These are phyloP conservation scores for Trichophyton simii DNA, from an alignment of 2,329 filamentous ascomycete species.

Conservation along the genomic window DNA sequence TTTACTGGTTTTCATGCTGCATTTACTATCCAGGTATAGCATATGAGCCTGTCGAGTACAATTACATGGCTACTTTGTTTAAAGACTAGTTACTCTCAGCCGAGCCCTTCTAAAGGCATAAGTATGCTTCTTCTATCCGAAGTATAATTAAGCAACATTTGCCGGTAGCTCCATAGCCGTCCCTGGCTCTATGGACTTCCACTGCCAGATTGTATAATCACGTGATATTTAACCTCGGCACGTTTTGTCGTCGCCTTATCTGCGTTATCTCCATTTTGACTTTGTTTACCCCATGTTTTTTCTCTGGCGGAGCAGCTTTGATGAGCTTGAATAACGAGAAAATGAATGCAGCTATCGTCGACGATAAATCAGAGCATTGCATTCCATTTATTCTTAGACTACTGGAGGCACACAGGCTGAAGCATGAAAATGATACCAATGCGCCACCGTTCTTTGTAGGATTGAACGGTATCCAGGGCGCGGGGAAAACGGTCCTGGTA, in stretches of 20 bases:
- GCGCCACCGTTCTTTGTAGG: conserved; percentile 67
- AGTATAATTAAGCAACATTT: too few species aligned
- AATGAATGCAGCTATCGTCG: conserved; percentile 40
- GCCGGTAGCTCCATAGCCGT: too few species aligned
- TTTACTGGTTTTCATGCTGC: too few species aligned
- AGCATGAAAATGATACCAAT: conserved; percentile 23
- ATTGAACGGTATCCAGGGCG: conserved; percentile 81
- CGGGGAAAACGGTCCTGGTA: conserved; percentile 81
- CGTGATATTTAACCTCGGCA: background rate
- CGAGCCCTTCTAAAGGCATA: too few species aligned
- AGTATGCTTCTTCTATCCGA: too few species aligned
- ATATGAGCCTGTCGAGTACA: too few species aligned
- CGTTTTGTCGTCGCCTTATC: background rate
- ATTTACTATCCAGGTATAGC: too few species aligned
- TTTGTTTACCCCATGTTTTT: background rate
- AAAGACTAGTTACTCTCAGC: too few species aligned
- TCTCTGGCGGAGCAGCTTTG: background rate
- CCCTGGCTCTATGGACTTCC: background rate
- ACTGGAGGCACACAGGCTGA: conserved; percentile 40
- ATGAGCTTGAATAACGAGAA: conserved; percentile 10
- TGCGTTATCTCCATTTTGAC: background rate
- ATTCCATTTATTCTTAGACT: conserved; percentile 61
- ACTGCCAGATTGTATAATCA: background rate
- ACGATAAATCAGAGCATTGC: conserved; percentile 68
- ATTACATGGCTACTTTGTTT: too few species aligned